A percentile compares a stretch with the other conserved stretches of the same genome.
phyloP scores from a whole-genome alignment of 192 early-diverging fungal species.

The Rhizophagus clarus region DNA sequence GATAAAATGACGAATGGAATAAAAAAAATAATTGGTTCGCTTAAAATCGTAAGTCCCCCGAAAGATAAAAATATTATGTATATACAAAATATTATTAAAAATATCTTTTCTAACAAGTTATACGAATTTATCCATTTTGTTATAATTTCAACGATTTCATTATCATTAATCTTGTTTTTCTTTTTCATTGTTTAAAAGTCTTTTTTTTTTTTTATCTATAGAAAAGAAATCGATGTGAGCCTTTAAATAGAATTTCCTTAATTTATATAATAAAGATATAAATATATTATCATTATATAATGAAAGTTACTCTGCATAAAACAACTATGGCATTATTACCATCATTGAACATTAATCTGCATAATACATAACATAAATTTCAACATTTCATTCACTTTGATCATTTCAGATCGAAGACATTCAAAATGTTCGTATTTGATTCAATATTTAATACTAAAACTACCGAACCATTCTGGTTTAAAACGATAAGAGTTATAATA shows the following conservation, averaged over 20 bases:
- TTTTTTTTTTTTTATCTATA: not conserved
- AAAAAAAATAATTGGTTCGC: not conserved
- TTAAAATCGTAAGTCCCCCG: not conserved
- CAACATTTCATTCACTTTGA: no score
- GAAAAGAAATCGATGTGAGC: no score
- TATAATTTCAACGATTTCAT: not conserved
- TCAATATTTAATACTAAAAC: not conserved
- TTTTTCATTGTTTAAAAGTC: not conserved
- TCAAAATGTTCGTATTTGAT: not conserved
- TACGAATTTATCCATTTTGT: not conserved
- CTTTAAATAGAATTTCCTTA: no score
- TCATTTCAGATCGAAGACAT: no score
- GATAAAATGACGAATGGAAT: not conserved
- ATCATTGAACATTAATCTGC: no score
- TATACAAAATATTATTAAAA: not conserved
- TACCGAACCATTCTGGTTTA: not conserved
- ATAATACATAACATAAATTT: no score
- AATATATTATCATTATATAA: no score
- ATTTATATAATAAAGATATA: no score
- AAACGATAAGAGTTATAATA: not conserved
- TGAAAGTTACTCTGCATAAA: no score
- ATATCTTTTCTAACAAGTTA: not conserved
- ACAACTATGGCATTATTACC: no score
- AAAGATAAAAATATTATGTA: not conserved
- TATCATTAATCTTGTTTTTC: no score